Base-by-base conservation (phyloP, 768 basidiomycete genomes). In the Trametes gibbosa region DNA sequence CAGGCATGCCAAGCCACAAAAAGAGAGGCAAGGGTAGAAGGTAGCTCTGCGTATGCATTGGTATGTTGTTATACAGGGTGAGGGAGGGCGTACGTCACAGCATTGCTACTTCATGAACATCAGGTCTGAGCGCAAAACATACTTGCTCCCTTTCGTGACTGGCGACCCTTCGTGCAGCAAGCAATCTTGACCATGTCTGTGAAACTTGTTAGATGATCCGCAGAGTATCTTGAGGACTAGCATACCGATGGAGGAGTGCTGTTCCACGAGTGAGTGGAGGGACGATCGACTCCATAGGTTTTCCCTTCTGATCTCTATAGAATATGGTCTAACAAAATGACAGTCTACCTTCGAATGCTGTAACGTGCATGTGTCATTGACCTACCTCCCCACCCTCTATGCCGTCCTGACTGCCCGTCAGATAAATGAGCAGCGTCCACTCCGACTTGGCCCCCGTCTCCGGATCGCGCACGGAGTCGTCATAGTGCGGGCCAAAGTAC, bases 401-500 rank as follows among this genome's bases (percentile, higher is more conserved):
- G 17, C 87, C 88, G 66, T 90, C 88, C 65, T 90, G 86, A 5
- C 68, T 69, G 1, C 90, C 90, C 5, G 86, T 84, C 34, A 92
- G 69, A 67, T 91, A 91, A 24, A 91, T 77, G 24, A 92, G 70
- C 37, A 91, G 70, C 0, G 90, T 92, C 89, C 90, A 91, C 68
- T 90, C 87, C 34, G 86, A 88, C 67, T 80, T 82, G 1, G 80
- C 77, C 4, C 85, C 85, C 7, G 85, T 84, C 51, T 75, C 66
- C 4, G 77, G 56, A 67, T 88, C 87, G 8, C 77, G 76, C 25
- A 87, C 83, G 19, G 84, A 82, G 65, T 89, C 88, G 62, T 91
- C 89, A 65, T 90, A 91, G 69, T 90, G 89, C 14, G 83, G 81
- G 21, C 87, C 86, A 70, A 91, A 90, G 71, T 85, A 81, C 61